phyloP scores from a whole-genome alignment of 1,284 basidiomycete species.

The Fistulinella cinereoalba region DNA sequence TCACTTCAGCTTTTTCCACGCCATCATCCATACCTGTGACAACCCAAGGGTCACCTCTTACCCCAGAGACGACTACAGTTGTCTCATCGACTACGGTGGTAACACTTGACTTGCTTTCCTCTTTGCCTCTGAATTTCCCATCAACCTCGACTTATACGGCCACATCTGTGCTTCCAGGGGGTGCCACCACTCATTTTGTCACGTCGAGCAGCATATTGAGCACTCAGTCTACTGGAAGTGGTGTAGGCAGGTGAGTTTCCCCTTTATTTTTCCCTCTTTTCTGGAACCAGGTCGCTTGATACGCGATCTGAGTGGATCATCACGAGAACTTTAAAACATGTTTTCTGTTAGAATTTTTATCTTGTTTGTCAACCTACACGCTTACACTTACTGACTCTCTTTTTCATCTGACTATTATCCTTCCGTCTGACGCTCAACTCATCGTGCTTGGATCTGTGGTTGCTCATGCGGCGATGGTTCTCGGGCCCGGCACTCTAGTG shows the following conservation, averaged over 20 bases:
- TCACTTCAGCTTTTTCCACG: background rate
- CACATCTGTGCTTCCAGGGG: slow-evolving; percentile 20
- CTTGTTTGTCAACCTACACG: slow-evolving; percentile 7
- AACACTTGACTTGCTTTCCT: background rate
- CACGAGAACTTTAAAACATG: slow-evolving; percentile 6
- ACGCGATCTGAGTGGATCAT: slow-evolving; percentile 8
- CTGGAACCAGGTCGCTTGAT: slow-evolving; percentile 1
- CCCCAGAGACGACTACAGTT: slow-evolving; percentile 9
- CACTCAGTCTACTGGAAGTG: slow-evolving; percentile 13
- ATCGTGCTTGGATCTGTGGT: slow-evolving; percentile 1
- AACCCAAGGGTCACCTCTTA: background rate
- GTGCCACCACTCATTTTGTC: slow-evolving; percentile 17
- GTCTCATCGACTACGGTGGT: slow-evolving; percentile 15
- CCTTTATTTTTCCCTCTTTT: background rate
- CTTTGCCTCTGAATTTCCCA: background rate
- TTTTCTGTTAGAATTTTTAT: slow-evolving; percentile 4
- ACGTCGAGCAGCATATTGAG: slow-evolving; percentile 26
- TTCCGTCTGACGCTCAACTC: slow-evolving; percentile 6
- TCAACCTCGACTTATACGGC: slow-evolving; percentile 21
- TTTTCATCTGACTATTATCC: slow-evolving; percentile 19
- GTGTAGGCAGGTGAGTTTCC: slow-evolving; percentile 16
- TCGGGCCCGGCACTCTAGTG: slow-evolving; percentile 8
- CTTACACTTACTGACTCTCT: slow-evolving; percentile 14
- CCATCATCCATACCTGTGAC: background rate
- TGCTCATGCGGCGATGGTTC: slow-evolving; percentile 4